Conservation (phyloP, 179 eudicot species). For the Silene vulgaris region DNA sequence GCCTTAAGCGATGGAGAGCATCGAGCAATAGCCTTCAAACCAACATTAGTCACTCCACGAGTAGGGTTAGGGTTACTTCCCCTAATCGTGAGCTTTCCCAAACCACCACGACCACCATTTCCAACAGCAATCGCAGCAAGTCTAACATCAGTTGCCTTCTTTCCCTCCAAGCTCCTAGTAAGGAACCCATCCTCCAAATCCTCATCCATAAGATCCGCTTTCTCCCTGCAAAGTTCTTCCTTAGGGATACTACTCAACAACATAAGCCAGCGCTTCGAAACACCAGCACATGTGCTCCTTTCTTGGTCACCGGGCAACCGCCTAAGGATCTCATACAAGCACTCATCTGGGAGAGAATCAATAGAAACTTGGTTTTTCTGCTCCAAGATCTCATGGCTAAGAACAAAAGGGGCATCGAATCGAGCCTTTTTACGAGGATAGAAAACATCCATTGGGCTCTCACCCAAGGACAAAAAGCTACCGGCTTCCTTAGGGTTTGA, state of each 20-base stretch:
- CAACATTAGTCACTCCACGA: conserved; percentile 56
- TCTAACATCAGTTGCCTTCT: conserved; percentile 82
- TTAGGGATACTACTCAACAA: conserved; percentile 52
- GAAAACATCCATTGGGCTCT: conserved; percentile 48
- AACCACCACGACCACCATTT: conserved; percentile 59
- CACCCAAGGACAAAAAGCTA: conserved; percentile 43
- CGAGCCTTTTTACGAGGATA: conserved; percentile 67
- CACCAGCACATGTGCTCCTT: conserved; percentile 55
- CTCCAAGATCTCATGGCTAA: conserved; percentile 25
- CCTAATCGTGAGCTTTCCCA: conserved; percentile 68
- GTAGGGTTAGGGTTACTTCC: conserved; percentile 44
- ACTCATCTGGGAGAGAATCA: conserved; percentile 77
- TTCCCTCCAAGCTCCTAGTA: conserved; percentile 69
- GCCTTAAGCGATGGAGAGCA: conserved; percentile 66
- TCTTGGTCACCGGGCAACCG: conserved; percentile 63
- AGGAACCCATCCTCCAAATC: conserved; percentile 44
- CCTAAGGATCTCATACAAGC: conserved; percentile 70
- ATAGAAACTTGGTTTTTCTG: conserved; percentile 43
- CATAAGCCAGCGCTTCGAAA: conserved; percentile 79
- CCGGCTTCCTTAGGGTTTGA: conserved; percentile 55
- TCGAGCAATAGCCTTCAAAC: conserved; percentile 64
- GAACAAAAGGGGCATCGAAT: conserved; percentile 41
- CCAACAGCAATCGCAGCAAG: conserved; percentile 83
- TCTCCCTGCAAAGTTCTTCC: conserved; percentile 36
- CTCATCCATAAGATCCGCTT: conserved; percentile 6